Percentiles rank a stretch among this genome's conserved stretches.
These are phyloP conservation scores for Neurospora sublineolata DNA, from an alignment of 495 filamentous ascomycete genomes.

Conservation along the genomic window DNA sequence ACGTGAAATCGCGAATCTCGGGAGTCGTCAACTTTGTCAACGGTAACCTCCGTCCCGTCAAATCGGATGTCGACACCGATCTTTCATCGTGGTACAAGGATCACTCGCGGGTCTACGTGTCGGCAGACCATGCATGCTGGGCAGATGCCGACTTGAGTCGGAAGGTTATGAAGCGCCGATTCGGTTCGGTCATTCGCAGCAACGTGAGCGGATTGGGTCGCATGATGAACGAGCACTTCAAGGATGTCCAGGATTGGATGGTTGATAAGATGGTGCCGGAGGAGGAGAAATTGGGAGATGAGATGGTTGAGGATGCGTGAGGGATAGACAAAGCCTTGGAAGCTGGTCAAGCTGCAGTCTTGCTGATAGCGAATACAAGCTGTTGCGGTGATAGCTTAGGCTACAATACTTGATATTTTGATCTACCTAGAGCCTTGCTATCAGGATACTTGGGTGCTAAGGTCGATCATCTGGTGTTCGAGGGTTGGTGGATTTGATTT, in stretches of 20 bases:
- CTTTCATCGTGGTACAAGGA: conserved; percentile 63
- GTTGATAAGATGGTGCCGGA: conserved; percentile 26
- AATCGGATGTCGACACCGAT: conserved; percentile 49
- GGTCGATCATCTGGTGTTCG: not conserved
- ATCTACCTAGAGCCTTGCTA: not conserved
- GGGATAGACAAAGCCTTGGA: too few relatives aligned
- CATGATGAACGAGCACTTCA: conserved; percentile 51
- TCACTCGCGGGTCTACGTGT: conserved; percentile 64
- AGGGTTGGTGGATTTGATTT: not conserved
- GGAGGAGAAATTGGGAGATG: conserved; percentile 19
- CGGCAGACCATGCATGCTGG: conserved; percentile 62
- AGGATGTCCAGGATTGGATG: conserved; percentile 47
- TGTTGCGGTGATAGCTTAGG: not conserved
- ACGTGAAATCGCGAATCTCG: conserved; percentile 33
- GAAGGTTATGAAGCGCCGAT: conserved; percentile 54
- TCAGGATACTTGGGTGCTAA: not conserved
- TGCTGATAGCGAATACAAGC: not conserved
- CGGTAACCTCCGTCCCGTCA: conserved; percentile 53
- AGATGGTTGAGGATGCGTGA: not conserved
- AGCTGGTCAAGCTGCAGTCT: not conserved
- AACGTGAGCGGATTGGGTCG: conserved; percentile 41
- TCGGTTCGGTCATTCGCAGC: conserved; percentile 50
- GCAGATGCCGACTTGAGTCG: conserved; percentile 36
- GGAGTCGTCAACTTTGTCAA: conserved; percentile 49
- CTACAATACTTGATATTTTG: not conserved